Base-by-base conservation (phyloP, 306 rosid genomes). In the Herpetospermum pedunculosum region DNA sequence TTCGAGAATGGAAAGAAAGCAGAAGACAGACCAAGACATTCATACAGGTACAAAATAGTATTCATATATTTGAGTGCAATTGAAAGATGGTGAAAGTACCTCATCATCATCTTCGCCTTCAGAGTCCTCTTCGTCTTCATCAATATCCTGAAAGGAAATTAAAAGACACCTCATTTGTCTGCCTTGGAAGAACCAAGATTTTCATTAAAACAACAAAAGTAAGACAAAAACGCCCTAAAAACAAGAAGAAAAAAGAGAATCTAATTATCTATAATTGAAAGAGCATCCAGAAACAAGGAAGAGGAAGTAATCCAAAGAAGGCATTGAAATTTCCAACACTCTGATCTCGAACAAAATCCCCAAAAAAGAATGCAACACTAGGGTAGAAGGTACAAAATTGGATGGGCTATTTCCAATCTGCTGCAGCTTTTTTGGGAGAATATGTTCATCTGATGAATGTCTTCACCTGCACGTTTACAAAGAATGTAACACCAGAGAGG, bases 71-170 rank as follows among this genome's bases (percentile, higher is more conserved):
- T 6, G 37, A 28, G 62, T 72, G 75, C 75, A 72, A 32, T 38
- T 13, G 40, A 18, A 59, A 28, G 28, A 52, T 9, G 28, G 70
- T 10, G 40, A 69, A 6, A 2, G 18, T 13, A 83, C 92, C 88
- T 78, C 83, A 16, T 80, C 83, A 1, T 79, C 86, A 16, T 77
- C 88, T 52, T 85, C 87, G 14, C 79, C 82, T 58, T 85, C 89
- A 71, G 84, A 74, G 15, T 78, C 86, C 79, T 85, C 92, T 77
- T 88, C 92, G 69, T 85, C 92, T 77, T 85, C 92, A 75, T 85
- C 84, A 11, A 82, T 85, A 70, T 85, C 92, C 92, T 85, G 88
- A 41, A 60, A 73, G 70, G 70, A 59, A 68, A 29, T 26, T 47
- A 54, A 12, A 70, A 60, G 9, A 25, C 11, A 41, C 63, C 28